These are phyloP conservation scores for Linum lewisii DNA, from an alignment of 345 rosid genomes.

Conservation along the genomic window DNA sequence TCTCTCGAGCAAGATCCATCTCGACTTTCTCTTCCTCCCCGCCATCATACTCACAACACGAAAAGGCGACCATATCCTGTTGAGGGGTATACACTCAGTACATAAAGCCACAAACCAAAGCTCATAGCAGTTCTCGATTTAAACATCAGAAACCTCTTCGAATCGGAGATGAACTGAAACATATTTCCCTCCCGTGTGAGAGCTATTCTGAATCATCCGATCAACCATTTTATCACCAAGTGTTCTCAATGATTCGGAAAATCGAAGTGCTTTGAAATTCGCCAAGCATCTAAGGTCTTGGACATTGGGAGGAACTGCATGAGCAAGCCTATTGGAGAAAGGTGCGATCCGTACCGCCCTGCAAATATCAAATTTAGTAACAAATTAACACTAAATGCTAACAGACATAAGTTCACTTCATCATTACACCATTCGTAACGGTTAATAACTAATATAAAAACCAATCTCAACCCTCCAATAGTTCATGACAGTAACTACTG, in stretches of 20 bases:
- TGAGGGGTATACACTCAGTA: slow-evolving; percentile 6
- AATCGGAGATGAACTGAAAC: slow-evolving; percentile 97
- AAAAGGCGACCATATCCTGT: slow-evolving; percentile 98
- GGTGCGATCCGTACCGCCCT: slow-evolving; percentile 99
- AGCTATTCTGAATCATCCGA: slow-evolving; percentile 65
- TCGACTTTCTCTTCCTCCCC: slow-evolving; percentile 82
- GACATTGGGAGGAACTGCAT: slow-evolving; percentile 62
- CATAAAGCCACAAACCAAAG: not conserved
- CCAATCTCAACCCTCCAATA: too few relatives aligned
- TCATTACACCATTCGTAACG: too few relatives aligned
- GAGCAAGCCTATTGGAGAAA: slow-evolving; percentile 90
- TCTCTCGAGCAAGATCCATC: slow-evolving; percentile 91
- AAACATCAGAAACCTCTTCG: slow-evolving; percentile 46
- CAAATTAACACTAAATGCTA: not conserved
- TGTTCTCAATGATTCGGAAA: slow-evolving; percentile 67
- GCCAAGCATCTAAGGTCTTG: slow-evolving; percentile 87
- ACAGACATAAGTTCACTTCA: not conserved
- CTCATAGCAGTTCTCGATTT: not conserved
- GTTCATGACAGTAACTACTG: not conserved
- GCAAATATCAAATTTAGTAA: slow-evolving; percentile 20
- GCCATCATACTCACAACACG: slow-evolving; percentile 94
- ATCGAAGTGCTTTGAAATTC: slow-evolving; percentile 75
- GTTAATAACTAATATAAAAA: too few relatives aligned
- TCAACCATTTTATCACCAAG: slow-evolving; percentile 94
- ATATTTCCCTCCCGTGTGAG: slow-evolving; percentile 58